A percentile compares a stretch with the other conserved stretches of the same genome.
Evolutionary conservation across 768 basidiomycete genomes (phyloP).

Genomic region (Psilocybe azurescens): DNA sequence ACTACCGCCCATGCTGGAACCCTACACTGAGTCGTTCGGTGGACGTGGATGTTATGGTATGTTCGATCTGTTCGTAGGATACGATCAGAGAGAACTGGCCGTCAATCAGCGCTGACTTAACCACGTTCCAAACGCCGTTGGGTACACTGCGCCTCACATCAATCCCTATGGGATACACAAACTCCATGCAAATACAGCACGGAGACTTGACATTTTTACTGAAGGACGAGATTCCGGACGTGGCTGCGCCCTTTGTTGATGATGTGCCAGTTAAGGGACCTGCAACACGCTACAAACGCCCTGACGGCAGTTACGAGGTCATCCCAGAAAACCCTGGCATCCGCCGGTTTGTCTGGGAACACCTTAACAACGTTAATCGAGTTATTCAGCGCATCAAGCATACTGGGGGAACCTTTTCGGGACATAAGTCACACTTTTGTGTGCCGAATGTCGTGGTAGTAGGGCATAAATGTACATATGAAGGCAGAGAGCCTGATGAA

Average conservation of each 20-base stretch:
- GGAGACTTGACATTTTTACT: too few relatives aligned
- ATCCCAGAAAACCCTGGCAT: too few relatives aligned
- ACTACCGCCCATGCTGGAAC: conserved; percentile 29
- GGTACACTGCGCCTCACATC: conserved; percentile 11
- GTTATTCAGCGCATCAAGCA: conserved; percentile 24
- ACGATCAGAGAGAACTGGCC: conserved; percentile 25
- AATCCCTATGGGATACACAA: too few relatives aligned
- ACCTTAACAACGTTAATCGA: conserved; percentile 4
- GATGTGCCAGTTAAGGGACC: too few relatives aligned
- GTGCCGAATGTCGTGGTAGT: not conserved
- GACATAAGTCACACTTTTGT: conserved; percentile 29
- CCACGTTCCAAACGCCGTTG: conserved; percentile 33
- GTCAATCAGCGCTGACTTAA: conserved; percentile 25
- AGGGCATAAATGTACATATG: too few relatives aligned
- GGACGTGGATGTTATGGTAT: conserved; percentile 17
- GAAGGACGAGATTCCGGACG: too few relatives aligned
- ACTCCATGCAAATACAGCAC: too few relatives aligned
- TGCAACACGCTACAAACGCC: too few relatives aligned
- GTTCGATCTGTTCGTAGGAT: conserved; percentile 32
- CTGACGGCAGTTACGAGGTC: too few relatives aligned
- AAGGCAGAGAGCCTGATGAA: too few relatives aligned
- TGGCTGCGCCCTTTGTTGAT: too few relatives aligned
- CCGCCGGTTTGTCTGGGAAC: conserved; percentile 3
- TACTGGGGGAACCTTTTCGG: conserved; percentile 25
- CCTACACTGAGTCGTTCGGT: conserved; percentile 27